Percentiles rank a stretch among this genome's conserved stretches.
These are phyloP conservation scores for Phytophthora nicotianae DNA, from an alignment of 352 stramenopile genomes.

Conservation along the genomic window DNA sequence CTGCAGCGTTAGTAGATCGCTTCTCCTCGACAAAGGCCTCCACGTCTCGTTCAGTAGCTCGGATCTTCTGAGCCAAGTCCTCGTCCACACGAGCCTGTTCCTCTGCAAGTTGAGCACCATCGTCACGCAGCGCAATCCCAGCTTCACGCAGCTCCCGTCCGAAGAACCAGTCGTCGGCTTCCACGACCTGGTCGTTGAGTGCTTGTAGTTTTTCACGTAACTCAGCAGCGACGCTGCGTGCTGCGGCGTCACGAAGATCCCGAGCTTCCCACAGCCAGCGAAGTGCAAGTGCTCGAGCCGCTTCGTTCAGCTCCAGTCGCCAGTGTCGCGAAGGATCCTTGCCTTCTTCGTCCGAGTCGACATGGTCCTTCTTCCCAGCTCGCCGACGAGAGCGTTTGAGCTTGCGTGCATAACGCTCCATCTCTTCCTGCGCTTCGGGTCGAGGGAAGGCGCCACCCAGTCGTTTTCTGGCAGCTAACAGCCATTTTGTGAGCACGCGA, in stretches of 20 bases:
- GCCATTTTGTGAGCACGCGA: slow-evolving; percentile 94
- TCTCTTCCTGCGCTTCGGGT: slow-evolving; percentile 83
- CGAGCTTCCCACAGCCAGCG: slow-evolving; percentile 85
- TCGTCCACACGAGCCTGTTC: slow-evolving; percentile 77
- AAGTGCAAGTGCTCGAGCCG: slow-evolving; percentile 72
- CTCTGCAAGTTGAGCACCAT: slow-evolving; percentile 56
- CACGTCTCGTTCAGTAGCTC: slow-evolving; percentile 85
- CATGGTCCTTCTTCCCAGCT: slow-evolving; percentile 63
- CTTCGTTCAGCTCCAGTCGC: slow-evolving; percentile 84
- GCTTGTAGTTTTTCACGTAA: slow-evolving; percentile 60
- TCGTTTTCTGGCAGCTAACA: slow-evolving; percentile 90
- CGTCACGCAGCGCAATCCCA: slow-evolving; percentile 62
- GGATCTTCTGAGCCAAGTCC: slow-evolving; percentile 77
- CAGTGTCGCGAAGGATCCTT: slow-evolving; percentile 70
- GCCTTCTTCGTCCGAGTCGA: slow-evolving; percentile 78
- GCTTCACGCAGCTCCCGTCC: slow-evolving; percentile 87
- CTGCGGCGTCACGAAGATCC: slow-evolving; percentile 57
- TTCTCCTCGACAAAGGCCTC: slow-evolving; percentile 79
- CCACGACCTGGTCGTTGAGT: slow-evolving; percentile 82
- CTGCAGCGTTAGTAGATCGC: slow-evolving; percentile 55
- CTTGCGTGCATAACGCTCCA: slow-evolving; percentile 89
- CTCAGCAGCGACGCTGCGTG: slow-evolving; percentile 49
- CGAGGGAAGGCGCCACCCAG: slow-evolving; percentile 92
- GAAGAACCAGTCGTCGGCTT: slow-evolving; percentile 95
- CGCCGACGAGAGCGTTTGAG: slow-evolving; percentile 85